phyloP scores from a whole-genome alignment of 371 early-diverging fungal genomes.

The Coemansia sp. region DNA sequence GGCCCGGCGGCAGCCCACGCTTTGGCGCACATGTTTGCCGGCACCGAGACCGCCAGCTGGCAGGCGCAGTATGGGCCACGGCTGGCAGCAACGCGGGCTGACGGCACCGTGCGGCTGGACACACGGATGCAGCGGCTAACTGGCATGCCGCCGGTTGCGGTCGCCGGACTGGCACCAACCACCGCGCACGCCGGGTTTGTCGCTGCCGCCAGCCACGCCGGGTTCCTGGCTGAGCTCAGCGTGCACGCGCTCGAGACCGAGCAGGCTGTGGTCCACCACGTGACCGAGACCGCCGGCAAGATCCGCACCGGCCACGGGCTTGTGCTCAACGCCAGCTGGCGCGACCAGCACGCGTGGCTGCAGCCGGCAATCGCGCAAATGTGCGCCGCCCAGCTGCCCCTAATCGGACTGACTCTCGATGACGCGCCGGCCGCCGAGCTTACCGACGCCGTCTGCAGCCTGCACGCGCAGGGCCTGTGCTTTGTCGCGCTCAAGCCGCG shows the following conservation, averaged over 20 bases:
- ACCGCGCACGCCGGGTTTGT: slow-evolving; percentile 40
- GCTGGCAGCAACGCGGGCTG: slow-evolving; percentile 47
- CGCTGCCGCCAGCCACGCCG: slow-evolving; percentile 86
- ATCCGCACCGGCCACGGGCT: slow-evolving; percentile 80
- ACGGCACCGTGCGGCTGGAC: slow-evolving; percentile 65
- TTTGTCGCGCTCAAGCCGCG: slow-evolving; percentile 93
- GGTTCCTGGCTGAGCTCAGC: slow-evolving; percentile 92
- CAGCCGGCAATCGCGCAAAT: slow-evolving; percentile 75
- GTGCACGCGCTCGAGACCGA: slow-evolving; percentile 88
- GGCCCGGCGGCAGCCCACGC: slow-evolving; percentile 35
- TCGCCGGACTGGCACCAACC: slow-evolving; percentile 47
- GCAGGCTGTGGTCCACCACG: slow-evolving; percentile 66
- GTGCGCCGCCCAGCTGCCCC: slow-evolving; percentile 68
- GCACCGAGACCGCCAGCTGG: slow-evolving; percentile 60
- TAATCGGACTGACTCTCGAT: slow-evolving; percentile 75
- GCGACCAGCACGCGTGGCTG: slow-evolving; percentile 77
- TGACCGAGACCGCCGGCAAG: slow-evolving; percentile 71
- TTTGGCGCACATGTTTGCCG: slow-evolving; percentile 20
- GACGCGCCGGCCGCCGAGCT: slow-evolving; percentile 75
- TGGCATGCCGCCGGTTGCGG: slow-evolving; percentile 55
- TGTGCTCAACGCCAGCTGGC: slow-evolving; percentile 70
- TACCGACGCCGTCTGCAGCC: slow-evolving; percentile 62
- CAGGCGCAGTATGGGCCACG: slow-evolving; percentile 75
- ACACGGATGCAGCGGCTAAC: slow-evolving; percentile 81
- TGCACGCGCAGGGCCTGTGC: slow-evolving; percentile 78